A percentile compares a stretch with the other conserved stretches of the same genome.
These are phyloP conservation scores for Ajuga chamaepitys DNA, from an alignment of 257 asterid species.

Conservation along the genomic window DNA sequence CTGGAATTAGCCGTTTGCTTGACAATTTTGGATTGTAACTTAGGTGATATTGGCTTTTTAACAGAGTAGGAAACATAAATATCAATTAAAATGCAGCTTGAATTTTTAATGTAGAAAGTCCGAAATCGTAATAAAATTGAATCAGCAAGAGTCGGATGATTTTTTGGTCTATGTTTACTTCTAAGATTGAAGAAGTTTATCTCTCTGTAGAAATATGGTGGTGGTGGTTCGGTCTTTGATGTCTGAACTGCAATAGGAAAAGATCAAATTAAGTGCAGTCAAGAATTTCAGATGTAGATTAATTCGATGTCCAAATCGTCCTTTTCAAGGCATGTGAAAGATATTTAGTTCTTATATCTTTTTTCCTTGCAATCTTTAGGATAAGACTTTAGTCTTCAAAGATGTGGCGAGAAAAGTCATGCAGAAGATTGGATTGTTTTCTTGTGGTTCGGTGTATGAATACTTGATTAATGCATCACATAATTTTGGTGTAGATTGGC, in stretches of 20 bases:
- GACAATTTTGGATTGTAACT: too few species aligned
- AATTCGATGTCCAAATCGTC: not conserved
- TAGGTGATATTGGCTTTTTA: constrained; percentile 24
- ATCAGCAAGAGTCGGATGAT: too few species aligned
- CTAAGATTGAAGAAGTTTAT: too few species aligned
- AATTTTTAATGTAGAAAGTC: not conserved
- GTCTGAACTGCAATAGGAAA: not conserved
- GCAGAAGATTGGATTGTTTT: too few species aligned
- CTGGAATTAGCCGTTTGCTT: too few species aligned
- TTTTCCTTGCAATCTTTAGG: not conserved
- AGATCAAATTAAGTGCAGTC: not conserved
- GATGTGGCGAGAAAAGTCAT: too few species aligned
- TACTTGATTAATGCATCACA: too few species aligned
- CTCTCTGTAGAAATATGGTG: too few species aligned
- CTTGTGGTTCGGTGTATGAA: too few species aligned
- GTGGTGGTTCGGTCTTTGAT: too few species aligned
- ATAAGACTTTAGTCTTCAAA: not conserved
- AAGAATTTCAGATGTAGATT: not conserved
- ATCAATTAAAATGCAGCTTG: not conserved
- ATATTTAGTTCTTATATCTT: not conserved
- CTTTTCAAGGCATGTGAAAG: not conserved
- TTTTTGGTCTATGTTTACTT: too few species aligned
- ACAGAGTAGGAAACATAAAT: not conserved
- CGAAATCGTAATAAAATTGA: not conserved
- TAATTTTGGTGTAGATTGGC: too few species aligned